phyloP scores from a whole-genome alignment of 2,329 filamentous ascomycete species.

The Cladosporium austrohemisphaericum region DNA sequence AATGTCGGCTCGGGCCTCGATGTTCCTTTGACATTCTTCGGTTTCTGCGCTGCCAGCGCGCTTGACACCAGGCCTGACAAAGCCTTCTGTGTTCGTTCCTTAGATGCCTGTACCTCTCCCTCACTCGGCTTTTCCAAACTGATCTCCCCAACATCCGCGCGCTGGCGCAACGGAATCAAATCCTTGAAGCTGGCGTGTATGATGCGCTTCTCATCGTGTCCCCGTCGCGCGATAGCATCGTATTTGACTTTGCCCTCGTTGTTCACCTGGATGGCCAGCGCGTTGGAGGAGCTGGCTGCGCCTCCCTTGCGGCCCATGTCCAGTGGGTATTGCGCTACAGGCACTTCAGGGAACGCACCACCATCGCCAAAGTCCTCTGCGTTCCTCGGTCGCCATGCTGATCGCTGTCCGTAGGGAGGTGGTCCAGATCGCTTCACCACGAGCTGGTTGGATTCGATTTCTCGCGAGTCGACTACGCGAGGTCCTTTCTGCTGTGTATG shows the following conservation, averaged over 20 bases:
- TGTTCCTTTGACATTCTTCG: conserved; percentile 87
- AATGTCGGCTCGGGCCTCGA: conserved; percentile 81
- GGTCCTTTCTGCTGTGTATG: conserved; percentile 74
- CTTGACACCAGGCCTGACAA: conserved; percentile 77
- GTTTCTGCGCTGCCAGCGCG: conserved; percentile 86
- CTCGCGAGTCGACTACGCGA: conserved; percentile 72
- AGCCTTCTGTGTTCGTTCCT: conserved; percentile 83
- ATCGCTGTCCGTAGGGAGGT: conserved; percentile 80
- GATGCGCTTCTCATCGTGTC: conserved; percentile 77
- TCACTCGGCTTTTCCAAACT: conserved; percentile 78
- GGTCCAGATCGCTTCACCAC: conserved; percentile 79
- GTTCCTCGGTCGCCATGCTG: conserved; percentile 83
- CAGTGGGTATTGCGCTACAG: conserved; percentile 89
- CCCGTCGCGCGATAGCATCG: conserved; percentile 86
- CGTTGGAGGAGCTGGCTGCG: conserved; percentile 66
- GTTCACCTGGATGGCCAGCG: conserved; percentile 88
- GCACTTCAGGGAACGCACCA: conserved; percentile 90
- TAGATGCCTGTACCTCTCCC: conserved; percentile 78
- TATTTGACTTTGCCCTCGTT: conserved; percentile 92
- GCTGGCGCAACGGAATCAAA: conserved; percentile 86
- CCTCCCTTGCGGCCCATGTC: conserved; percentile 82
- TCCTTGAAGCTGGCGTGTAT: conserved; percentile 97
- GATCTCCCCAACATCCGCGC: conserved; percentile 88
- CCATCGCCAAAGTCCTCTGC: conserved; percentile 95
- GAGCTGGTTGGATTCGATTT: conserved; percentile 81